These are phyloP conservation scores for Jackrogersella multiformis DNA, from an alignment of 495 filamentous ascomycete genomes.

Conservation along the genomic window DNA sequence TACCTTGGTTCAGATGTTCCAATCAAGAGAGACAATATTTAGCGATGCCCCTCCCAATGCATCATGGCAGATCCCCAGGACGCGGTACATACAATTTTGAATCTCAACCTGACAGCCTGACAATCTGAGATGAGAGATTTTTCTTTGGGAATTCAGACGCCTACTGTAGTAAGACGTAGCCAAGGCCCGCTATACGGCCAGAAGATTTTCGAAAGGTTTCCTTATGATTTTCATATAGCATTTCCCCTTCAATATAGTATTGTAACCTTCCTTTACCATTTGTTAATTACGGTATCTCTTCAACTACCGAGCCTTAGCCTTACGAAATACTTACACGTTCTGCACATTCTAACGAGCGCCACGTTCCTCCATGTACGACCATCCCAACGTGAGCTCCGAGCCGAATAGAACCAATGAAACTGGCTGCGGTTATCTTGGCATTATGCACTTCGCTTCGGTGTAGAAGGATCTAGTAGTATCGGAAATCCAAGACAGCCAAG, in stretches of 20 bases:
- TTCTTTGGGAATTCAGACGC: background rate
- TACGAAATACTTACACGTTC: background rate
- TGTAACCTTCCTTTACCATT: background rate
- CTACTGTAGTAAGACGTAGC: conserved; percentile 2
- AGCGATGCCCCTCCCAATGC: background rate
- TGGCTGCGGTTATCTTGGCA: background rate
- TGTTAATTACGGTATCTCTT: conserved; percentile 3
- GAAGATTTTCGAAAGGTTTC: background rate
- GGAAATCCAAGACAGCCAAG: background rate
- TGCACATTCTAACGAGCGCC: background rate
- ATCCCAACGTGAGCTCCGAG: background rate
- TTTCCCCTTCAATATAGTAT: background rate
- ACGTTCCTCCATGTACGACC: conserved; percentile 11
- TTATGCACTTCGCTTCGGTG: background rate
- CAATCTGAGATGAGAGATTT: conserved; percentile 10
- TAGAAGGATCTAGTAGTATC: background rate
- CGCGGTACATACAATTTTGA: conserved; percentile 9
- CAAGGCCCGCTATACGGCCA: conserved; percentile 3
- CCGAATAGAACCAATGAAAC: conserved; percentile 9
- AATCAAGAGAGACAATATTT: conserved; percentile 2
- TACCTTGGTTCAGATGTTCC: conserved; percentile 10
- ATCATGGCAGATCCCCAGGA: conserved; percentile 10
- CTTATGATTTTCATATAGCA: background rate
- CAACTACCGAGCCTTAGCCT: conserved; percentile 8
- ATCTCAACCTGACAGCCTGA: background rate